phyloP scores from a whole-genome alignment of 768 basidiomycete genomes.

The Postia placenta region DNA sequence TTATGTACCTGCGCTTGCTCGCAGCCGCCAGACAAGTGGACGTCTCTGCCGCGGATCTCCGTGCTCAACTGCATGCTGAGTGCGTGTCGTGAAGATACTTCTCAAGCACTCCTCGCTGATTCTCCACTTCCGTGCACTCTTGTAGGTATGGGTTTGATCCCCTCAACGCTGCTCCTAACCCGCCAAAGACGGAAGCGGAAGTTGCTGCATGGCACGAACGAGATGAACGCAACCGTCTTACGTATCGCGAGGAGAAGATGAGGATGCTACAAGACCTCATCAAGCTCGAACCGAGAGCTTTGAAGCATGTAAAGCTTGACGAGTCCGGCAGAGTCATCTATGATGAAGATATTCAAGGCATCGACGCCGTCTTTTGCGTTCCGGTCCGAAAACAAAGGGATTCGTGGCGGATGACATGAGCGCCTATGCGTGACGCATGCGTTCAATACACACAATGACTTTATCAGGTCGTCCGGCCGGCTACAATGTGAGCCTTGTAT shows the following conservation, averaged over 20 bases:
- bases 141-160: neutral
- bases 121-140: neutral
- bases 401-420: neutral
- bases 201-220: neutral
- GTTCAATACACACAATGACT: too few relatives aligned
- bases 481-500: too few relatives aligned
- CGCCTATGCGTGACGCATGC: too few relatives aligned
- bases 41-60: neutral
- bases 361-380: slow-evolving; percentile 2
- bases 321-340: neutral
- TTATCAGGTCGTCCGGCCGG: too few relatives aligned
- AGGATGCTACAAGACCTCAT: neutral
- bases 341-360: neutral
- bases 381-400: neutral
- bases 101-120: neutral
- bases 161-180: neutral
- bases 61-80: neutral
- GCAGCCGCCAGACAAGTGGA: neutral
- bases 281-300: neutral
- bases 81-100: neutral
- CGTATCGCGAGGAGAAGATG: neutral
- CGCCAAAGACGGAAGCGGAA: neutral
- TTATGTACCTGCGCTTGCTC: neutral
- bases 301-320: neutral
- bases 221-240: neutral